Percentiles rank a stretch among this genome's conserved stretches.
Evolutionary conservation across 108 stramenopile species (phyloP).

Genomic region (Thalassiosira profunda): DNA sequence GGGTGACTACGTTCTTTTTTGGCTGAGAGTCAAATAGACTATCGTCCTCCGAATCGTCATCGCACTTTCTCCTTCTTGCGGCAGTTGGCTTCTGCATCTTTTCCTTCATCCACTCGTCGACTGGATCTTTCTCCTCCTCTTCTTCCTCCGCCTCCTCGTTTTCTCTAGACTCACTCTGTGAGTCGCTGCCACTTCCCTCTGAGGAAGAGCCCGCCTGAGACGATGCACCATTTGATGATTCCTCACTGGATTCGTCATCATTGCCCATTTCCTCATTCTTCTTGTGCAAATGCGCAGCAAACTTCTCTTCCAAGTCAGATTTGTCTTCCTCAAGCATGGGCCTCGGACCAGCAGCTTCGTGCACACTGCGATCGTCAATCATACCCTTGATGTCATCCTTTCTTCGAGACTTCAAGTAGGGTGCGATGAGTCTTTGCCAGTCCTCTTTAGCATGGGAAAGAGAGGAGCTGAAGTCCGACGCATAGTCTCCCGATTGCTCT

Average conservation of each 20-base stretch:
- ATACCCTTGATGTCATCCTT: slow-evolving; percentile 68
- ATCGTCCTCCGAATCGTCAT: slow-evolving; percentile 6
- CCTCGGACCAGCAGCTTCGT: background rate
- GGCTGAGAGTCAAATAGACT: slow-evolving; percentile 1
- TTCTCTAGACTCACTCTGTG: slow-evolving; percentile 2
- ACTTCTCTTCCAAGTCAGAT: slow-evolving; percentile 4
- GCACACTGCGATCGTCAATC: slow-evolving; percentile 51
- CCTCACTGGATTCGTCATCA: background rate
- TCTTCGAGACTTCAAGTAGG: slow-evolving; percentile 47
- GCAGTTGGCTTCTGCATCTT: background rate
- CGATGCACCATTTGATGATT: too few relatives aligned
- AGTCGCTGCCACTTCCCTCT: background rate
- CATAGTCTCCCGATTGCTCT: slow-evolving; percentile 38
- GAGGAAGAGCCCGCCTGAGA: too few relatives aligned
- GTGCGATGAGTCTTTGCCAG: slow-evolving; percentile 64
- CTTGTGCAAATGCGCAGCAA: background rate
- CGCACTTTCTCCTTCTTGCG: too few relatives aligned
- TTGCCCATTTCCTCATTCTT: background rate
- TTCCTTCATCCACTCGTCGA: slow-evolving; percentile 2
- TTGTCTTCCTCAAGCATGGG: background rate
- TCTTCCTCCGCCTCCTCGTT: slow-evolving; percentile 25
- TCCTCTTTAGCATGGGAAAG: slow-evolving; percentile 33
- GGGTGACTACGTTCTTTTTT: too few relatives aligned
- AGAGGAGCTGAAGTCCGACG: slow-evolving; percentile 56
- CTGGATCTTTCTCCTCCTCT: slow-evolving; percentile 20